Conservation (phyloP, 2,329 filamentous ascomycete genomes). For the Cladosporium sp. region DNA sequence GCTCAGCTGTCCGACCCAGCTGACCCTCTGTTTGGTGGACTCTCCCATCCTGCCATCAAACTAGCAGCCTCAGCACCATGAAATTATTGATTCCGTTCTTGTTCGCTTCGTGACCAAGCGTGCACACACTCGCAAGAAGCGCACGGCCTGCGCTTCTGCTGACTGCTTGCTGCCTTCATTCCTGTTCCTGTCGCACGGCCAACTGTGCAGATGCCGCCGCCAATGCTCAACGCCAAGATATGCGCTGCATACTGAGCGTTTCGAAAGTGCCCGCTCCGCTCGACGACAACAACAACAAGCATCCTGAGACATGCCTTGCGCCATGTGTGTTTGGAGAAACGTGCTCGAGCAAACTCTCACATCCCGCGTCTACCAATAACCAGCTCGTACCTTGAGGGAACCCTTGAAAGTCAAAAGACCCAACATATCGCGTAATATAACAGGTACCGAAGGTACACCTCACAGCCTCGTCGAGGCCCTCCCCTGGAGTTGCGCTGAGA, state of each 20-base stretch:
- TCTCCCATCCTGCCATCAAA: background rate
- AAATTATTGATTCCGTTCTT: background rate
- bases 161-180: slow-evolving; percentile 11
- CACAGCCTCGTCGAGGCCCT: slow-evolving; percentile 2
- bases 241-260: background rate
- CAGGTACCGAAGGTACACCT: slow-evolving; percentile 2
- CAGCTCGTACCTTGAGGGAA: background rate
- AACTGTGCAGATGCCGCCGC: background rate
- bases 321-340: slow-evolving; percentile 9
- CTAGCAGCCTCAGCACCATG: background rate
- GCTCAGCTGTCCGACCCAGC: slow-evolving; percentile 7
- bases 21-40: slow-evolving; percentile 5
- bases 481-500: too few species aligned
- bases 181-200: slow-evolving; percentile 9
- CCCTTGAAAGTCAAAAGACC: background rate
- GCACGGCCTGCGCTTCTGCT: slow-evolving; percentile 3
- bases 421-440: slow-evolving; percentile 7
- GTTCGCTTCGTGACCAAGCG: background rate
- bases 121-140: background rate
- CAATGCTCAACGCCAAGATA: slow-evolving; percentile 1
- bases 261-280: background rate
- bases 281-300: background rate
- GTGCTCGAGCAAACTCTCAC: slow-evolving; percentile 3
- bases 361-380: background rate
- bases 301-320: slow-evolving; percentile 12